phyloP scores from a whole-genome alignment of 805 yeast genomes.

The Priceomyces melissophilus region DNA sequence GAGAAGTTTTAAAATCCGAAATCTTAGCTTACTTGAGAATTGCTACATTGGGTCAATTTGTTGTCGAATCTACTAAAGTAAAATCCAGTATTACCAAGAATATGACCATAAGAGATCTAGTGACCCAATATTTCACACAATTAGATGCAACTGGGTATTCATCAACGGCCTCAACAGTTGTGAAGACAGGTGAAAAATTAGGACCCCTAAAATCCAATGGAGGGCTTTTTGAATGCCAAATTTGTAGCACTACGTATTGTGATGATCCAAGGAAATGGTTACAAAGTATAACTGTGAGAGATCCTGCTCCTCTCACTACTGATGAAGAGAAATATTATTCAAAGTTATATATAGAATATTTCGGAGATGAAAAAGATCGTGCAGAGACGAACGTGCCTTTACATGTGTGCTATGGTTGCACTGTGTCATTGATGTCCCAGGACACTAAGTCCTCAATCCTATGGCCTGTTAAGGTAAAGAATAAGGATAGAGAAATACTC shows the following conservation, averaged over 20 bases:
- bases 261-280: constrained; percentile 66
- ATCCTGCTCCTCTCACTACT: constrained; percentile 46
- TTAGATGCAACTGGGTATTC: constrained; percentile 76
- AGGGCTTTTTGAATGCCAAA: constrained; percentile 38
- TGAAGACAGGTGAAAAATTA: constrained; percentile 80
- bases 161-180: constrained; percentile 88
- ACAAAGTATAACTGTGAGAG: constrained; percentile 59
- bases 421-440: constrained; percentile 52
- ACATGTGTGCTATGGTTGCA: constrained; percentile 76
- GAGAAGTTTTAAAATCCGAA: constrained; percentile 73
- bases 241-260: constrained; percentile 56
- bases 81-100: constrained; percentile 53
- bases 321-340: constrained; percentile 36
- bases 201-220: constrained; percentile 39
- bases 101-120: constrained; percentile 79
- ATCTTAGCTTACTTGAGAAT: constrained; percentile 52
- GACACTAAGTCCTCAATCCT: constrained; percentile 20
- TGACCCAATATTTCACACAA: constrained; percentile 64
- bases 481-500: constrained; percentile 25
- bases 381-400: constrained; percentile 10
- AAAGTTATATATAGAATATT: constrained; percentile 9
- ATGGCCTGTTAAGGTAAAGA: constrained; percentile 31
- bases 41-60: constrained; percentile 33
- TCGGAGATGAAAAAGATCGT: constrained; percentile 5
- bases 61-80: constrained; percentile 13